Conservation (phyloP, 768 basidiomycete genomes). For the Leucogyrophana mollusca region DNA sequence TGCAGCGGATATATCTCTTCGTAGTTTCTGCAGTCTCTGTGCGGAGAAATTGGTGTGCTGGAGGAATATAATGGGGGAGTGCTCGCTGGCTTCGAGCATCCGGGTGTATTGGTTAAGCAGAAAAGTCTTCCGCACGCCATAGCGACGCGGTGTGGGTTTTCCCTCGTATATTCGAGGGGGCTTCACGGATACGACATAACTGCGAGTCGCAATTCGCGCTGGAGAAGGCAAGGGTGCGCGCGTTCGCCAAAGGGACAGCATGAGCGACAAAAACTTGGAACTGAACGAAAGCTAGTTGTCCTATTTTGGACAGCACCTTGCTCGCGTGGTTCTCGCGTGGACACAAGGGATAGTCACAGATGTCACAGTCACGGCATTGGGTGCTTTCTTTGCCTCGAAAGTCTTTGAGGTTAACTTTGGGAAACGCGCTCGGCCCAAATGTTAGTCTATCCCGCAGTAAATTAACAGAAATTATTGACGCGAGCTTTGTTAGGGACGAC, state of each 20-base stretch:
- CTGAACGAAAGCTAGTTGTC: neutral
- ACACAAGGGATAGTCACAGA: no score
- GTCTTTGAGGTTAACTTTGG: constrained; percentile 14
- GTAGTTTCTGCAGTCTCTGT: constrained; percentile 62
- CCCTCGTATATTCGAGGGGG: constrained; percentile 50
- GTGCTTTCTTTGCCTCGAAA: constrained; percentile 16
- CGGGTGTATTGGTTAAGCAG: constrained; percentile 78
- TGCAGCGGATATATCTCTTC: constrained; percentile 64
- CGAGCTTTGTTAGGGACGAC: constrained; percentile 54
- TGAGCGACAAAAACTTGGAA: constrained; percentile 1
- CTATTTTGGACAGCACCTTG: constrained; percentile 12
- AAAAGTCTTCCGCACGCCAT: constrained; percentile 75
- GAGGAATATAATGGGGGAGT: constrained; percentile 73
- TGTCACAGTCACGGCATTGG: constrained; percentile 19
- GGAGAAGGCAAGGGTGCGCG: constrained; percentile 9
- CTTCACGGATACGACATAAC: constrained; percentile 58
- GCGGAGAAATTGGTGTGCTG: constrained; percentile 76
- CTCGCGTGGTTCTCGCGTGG: neutral
- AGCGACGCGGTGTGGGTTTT: constrained; percentile 62
- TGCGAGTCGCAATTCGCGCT: constrained; percentile 28
- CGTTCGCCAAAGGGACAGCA: constrained; percentile 8
- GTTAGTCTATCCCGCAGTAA: constrained; percentile 12
- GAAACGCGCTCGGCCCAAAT: constrained; percentile 18
- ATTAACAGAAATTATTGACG: constrained; percentile 21
- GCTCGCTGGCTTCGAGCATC: constrained; percentile 57